Evolutionary conservation across 2,329 filamentous ascomycete genomes (phyloP).

Genomic region (Talaromyces sp.): DNA sequence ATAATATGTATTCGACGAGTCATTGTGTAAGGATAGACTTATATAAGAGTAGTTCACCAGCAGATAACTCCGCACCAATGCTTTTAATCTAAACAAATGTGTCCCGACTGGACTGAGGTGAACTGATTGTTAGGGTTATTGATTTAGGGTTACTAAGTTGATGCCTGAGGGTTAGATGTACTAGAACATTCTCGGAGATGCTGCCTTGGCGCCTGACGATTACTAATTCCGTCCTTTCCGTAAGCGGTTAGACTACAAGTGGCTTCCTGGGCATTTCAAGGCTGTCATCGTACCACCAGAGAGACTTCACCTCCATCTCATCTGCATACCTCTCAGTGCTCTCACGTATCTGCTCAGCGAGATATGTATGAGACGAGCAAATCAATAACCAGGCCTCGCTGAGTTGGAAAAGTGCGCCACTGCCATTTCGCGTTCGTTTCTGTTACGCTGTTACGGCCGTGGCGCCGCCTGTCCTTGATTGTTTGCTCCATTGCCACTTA

Average conservation of each 20-base stretch:
- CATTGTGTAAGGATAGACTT: no score
- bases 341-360: constrained; percentile 9
- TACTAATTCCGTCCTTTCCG: constrained; percentile 1
- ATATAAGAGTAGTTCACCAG: no score
- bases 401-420: constrained; percentile 16
- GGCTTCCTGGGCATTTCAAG: background rate
- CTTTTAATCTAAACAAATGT: no score
- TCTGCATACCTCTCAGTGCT: constrained; percentile 1
- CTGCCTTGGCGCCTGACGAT: background rate
- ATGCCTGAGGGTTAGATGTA: constrained; percentile 1
- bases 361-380: constrained; percentile 15
- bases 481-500: constrained; percentile 6
- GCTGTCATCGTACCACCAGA: background rate
- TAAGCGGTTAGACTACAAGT: background rate
- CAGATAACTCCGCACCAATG: no score
- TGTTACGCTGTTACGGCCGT: constrained; percentile 10
- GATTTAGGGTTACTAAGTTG: background rate
- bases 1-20: no score
- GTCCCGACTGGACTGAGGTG: no score
- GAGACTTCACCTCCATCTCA: background rate
- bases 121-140: background rate
- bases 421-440: constrained; percentile 12
- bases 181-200: background rate
- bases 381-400: constrained; percentile 13
- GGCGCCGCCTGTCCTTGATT: constrained; percentile 14